Conservation (phyloP, 164 flowering plant species). For the Taxillus chinensis region DNA sequence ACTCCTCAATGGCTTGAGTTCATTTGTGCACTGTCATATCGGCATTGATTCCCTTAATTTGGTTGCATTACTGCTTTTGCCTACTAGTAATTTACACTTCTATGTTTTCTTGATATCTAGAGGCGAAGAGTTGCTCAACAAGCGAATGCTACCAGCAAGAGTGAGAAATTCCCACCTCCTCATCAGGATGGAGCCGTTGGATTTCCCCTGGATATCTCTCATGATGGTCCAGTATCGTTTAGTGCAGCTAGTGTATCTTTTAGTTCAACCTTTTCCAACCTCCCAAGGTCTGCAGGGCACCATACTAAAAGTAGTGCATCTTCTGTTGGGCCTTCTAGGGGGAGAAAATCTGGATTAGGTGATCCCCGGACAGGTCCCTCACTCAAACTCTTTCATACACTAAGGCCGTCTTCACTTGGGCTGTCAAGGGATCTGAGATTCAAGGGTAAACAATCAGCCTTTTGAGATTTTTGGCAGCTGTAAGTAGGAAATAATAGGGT, state of each 20-base stretch:
- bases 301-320: constrained; percentile 18
- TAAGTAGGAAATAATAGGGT: constrained; percentile 12
- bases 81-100: too few species aligned
- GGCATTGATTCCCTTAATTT: too few species aligned
- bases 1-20: too few species aligned
- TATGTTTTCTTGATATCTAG: constrained; percentile 26
- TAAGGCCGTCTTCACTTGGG: constrained; percentile 41
- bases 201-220: constrained; percentile 38
- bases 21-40: too few species aligned
- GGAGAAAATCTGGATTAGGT: constrained; percentile 27
- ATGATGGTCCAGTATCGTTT: constrained; percentile 48
- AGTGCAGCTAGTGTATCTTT: constrained; percentile 44
- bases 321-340: constrained; percentile 30
- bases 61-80: too few species aligned
- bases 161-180: constrained; percentile 95
- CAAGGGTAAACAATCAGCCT: constrained; percentile 32
- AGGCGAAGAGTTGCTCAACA: constrained; percentile 50
- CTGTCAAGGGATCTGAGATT: constrained; percentile 35
- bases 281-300: constrained; percentile 29
- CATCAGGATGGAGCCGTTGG: constrained; percentile 82
- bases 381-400: constrained; percentile 29
- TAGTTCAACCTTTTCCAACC: constrained; percentile 35
- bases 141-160: constrained; percentile 73
- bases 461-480: constrained; percentile 40
- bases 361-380: constrained; percentile 38